Conservation (phyloP, 73 alveolate species). For the Loxodes magnus region DNA sequence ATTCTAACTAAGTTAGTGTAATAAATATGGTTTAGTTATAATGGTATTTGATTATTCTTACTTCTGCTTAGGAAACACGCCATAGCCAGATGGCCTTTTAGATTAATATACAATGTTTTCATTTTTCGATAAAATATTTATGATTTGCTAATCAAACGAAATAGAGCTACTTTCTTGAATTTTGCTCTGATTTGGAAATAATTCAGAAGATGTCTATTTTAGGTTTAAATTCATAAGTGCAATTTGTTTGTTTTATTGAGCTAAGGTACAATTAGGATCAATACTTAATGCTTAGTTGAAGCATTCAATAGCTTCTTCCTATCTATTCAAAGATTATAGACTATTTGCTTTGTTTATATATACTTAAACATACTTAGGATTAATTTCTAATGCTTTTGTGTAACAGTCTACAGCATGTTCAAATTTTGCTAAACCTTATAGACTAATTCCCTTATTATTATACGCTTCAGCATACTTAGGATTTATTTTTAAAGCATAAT, state of each 20-base stretch:
- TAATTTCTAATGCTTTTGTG: background rate
- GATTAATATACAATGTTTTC: too few species aligned
- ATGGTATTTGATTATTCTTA: too few species aligned
- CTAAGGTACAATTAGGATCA: background rate
- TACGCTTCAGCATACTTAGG: background rate
- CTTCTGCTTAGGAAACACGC: too few species aligned
- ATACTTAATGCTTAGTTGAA: background rate
- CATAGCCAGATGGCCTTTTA: too few species aligned
- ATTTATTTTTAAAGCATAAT: background rate
- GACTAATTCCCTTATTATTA: background rate
- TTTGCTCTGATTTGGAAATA: too few species aligned
- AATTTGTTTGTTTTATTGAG: background rate
- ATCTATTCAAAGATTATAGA: background rate
- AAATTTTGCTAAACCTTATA: background rate
- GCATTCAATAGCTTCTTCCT: background rate
- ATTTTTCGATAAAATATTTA: too few species aligned
- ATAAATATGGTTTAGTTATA: too few species aligned
- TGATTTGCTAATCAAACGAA: too few species aligned
- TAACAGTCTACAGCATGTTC: background rate
- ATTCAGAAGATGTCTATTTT: too few species aligned
- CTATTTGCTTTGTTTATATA: background rate
- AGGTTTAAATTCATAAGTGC: too few species aligned
- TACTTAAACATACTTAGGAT: background rate
- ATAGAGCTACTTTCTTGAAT: too few species aligned
- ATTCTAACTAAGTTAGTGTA: too few species aligned